These are phyloP conservation scores for Neurospora sp. DNA, from an alignment of 495 filamentous ascomycete genomes.

Conservation along the genomic window DNA sequence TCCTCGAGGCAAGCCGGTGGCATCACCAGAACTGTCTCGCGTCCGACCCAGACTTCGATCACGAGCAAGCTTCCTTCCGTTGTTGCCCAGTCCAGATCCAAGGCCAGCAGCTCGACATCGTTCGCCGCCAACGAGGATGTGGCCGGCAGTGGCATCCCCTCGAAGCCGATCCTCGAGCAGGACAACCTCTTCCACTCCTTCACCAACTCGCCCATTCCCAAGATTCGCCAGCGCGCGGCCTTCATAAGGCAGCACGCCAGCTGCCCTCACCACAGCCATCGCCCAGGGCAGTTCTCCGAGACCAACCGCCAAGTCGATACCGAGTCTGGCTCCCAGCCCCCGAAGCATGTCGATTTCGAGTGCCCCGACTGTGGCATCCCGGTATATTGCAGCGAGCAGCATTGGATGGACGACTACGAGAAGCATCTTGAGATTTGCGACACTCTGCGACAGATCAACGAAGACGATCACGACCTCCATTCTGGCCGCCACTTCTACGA, in stretches of 20 bases:
- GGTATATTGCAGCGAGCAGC: constrained; percentile 81
- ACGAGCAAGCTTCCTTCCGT: constrained; percentile 13
- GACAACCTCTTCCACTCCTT: constrained; percentile 91
- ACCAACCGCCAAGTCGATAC: constrained; percentile 36
- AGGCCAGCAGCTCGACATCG: not conserved
- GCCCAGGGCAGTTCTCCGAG: constrained; percentile 44
- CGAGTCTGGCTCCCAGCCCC: constrained; percentile 41
- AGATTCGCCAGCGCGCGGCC: constrained; percentile 73
- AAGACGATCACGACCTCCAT: constrained; percentile 92
- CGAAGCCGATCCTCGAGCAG: constrained; percentile 45
- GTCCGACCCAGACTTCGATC: not conserved
- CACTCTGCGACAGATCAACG: constrained; percentile 80
- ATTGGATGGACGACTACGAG: constrained; percentile 94
- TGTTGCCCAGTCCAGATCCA: constrained; percentile 7
- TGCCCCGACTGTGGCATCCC: constrained; percentile 96
- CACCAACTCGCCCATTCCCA: constrained; percentile 72
- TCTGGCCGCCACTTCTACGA: constrained; percentile 88
- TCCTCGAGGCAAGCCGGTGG: not conserved
- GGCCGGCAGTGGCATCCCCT: not conserved
- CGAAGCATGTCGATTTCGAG: constrained; percentile 79
- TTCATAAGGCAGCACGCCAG: constrained; percentile 84
- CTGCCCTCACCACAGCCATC: constrained; percentile 83
- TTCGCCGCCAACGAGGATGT: not conserved
- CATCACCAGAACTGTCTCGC: not conserved
- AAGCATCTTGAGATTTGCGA: constrained; percentile 88